Base-by-base conservation (phyloP, 169 alveolate species). In the Cryptosporidium baileyi region DNA sequence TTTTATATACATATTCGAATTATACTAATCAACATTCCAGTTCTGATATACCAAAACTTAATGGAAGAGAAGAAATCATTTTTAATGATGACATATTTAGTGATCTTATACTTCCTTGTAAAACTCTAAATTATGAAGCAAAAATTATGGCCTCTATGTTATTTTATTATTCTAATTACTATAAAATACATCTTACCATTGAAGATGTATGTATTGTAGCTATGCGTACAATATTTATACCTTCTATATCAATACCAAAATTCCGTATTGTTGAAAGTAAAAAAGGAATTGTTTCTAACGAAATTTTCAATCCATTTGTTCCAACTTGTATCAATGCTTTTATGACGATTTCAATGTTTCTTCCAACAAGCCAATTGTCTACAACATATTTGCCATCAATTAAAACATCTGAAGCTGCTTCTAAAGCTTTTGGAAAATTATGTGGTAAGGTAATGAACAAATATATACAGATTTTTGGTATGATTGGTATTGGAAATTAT, bases 81-180 rank as follows among this genome's bases (percentile, higher is more conserved):
- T 74, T 74, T 54, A 74, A 74, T 43, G 85, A 74, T 9, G 85
- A 74, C 22, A 59, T 74, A 4, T 74, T 54, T 57, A 74, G 67
- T 32, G 85, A 59, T 19, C 67, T 74, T 24, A 74, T 74, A 15
- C 41, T 74, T 19, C 85, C 85, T 0, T 74, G 85, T 28, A 74
- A 59, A 54, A 54, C 67, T 1, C 85, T 74, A 13, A 74, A 51
- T 28, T 74, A 74, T 34, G 85, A 74, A 22, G 85, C 57, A 3
- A 74, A 74, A 74, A 52, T 74, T 2, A 26, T 74, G 28, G 85
- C 85, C 11, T 74, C 85, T 43, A 9, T 74, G 26, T 47, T 74
- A 26, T 51, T 54, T 19, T 54, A 54, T 34, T 54, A 54, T n/a
- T 17, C 61, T 11, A 59, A 34, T 43, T 43, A 32, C 24, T 5